Evolutionary conservation across 495 filamentous ascomycete genomes (phyloP).

Genomic region (Hypoxylon cercidicola): DNA sequence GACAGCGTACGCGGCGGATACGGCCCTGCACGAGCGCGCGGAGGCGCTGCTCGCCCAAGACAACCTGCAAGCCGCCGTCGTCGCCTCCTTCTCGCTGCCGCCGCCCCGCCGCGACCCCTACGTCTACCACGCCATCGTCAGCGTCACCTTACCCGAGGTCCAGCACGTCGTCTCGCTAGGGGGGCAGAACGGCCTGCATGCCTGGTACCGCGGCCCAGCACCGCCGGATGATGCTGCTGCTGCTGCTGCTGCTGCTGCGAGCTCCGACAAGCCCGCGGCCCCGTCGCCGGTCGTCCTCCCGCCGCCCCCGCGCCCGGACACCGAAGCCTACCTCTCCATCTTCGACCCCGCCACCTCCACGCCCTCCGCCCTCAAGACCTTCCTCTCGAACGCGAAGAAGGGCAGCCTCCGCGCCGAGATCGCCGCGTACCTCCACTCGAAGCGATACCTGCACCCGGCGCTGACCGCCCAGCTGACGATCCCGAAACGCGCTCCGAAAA

Average conservation of each 20-base stretch:
- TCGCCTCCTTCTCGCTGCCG: constrained; percentile 61
- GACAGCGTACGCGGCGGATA: constrained; percentile 35
- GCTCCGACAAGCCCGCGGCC: no score
- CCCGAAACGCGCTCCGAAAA: constrained; percentile 51
- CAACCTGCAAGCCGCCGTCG: constrained; percentile 61
- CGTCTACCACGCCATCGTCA: constrained; percentile 67
- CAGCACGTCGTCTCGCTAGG: constrained; percentile 62
- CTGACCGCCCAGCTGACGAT: constrained; percentile 43
- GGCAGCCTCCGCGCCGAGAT: constrained; percentile 60
- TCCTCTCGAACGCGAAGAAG: constrained; percentile 68
- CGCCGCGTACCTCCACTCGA: constrained; percentile 58
- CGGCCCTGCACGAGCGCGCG: constrained; percentile 39
- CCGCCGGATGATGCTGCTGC: constrained; percentile 34
- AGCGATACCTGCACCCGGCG: constrained; percentile 50
- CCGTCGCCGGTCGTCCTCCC: constrained; percentile 41
- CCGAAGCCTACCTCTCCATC: constrained; percentile 66
- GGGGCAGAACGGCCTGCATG: constrained; percentile 52
- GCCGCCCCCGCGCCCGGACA: constrained; percentile 60
- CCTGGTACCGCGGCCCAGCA: constrained; percentile 59
- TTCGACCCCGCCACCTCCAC: constrained; percentile 63
- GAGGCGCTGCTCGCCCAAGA: constrained; percentile 49
- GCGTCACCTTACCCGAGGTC: constrained; percentile 61
- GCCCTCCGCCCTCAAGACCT: constrained; percentile 61
- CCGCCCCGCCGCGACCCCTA: constrained; percentile 57
- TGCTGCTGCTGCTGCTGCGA: constrained; percentile 8